Conservation (phyloP, 768 basidiomycete species). For the Russula sp. region DNA sequence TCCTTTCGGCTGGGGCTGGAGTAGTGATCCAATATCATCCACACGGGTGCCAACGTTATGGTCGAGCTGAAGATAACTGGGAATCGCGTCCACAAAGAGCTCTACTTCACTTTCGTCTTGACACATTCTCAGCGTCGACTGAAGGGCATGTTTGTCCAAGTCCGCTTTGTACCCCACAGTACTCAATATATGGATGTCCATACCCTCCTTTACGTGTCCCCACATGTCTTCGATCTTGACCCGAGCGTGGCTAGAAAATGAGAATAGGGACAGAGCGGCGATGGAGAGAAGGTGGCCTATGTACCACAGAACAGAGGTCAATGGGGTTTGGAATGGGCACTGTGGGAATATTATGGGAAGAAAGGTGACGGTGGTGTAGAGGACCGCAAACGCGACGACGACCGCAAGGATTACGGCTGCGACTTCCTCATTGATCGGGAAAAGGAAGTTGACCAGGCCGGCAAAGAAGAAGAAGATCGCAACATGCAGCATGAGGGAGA, state of each 20-base stretch:
- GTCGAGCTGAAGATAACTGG: not conserved
- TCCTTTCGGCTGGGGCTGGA: not conserved
- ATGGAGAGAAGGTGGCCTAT: not conserved
- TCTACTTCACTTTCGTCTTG: not conserved
- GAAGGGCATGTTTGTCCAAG: not conserved
- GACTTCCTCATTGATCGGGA: not conserved
- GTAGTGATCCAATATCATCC: not conserved
- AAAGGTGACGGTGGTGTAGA: not conserved
- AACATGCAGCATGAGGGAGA: not conserved
- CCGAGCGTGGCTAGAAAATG: not conserved
- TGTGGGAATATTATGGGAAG: not conserved
- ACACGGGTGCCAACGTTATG: not conserved
- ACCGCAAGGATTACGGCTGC: not conserved
- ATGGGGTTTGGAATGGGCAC: constrained; percentile 2
- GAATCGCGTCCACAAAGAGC: not conserved
- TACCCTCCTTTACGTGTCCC: not conserved
- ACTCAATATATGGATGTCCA: not conserved
- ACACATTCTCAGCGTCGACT: not conserved
- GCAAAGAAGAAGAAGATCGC: constrained; percentile 1
- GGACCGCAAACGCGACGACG: not conserved
- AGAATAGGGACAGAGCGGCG: not conserved
- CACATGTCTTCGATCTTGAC: not conserved
- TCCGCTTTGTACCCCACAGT: not conserved
- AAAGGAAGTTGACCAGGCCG: constrained; percentile 1
- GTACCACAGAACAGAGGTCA: constrained; percentile 1